Base-by-base conservation (phyloP, 257 asterid genomes). In the Solanum chiquidenum region DNA sequence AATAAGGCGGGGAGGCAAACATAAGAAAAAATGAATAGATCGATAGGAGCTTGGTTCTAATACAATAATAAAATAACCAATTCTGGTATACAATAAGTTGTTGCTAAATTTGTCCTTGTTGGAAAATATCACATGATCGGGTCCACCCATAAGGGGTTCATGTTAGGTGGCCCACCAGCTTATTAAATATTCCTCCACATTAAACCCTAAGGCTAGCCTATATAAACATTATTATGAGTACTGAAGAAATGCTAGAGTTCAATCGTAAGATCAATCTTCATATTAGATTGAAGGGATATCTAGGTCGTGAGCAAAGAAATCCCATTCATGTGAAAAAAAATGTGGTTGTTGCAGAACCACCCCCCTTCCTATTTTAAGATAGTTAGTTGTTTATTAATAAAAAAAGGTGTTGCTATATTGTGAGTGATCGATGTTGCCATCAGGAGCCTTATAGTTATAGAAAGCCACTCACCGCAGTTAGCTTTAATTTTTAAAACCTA, bases 1-100 rank as follows among this genome's bases (percentile, higher is more conserved):
- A 23, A 23, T 62, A 62, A 62, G 2, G 0, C 0, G 4, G 23
- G 10, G 0, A 1, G 2, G 4, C 6, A 4, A 23, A 4, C 13
- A 62, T 62, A 0, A 2, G 3, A 10, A 62, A 62, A 62, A 62
- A 62, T 62, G 0, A 23, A 62, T n/a, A 9, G 0, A 6, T 6
- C 6, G 6, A 3, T 62, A n/a, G 9, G 1, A 23, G 14, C 71
- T 62, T 23, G 71, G 7, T n/a, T n/a, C 6, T 62, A n/a, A 62
- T 62, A 23, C 29, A n/a, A n/a, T 62, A 62, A 62, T 62, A n/a
- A 62, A 62, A 52, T 52, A 52, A 52, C 62, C 62, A 52, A 16
- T 16, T 7, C 16, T 64, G 72, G 0, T 64, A 64, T 64, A 64
- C 33, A n/a, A 62, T 60, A 21, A 3, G 13, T 60, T 52, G 69